phyloP scores from a whole-genome alignment of 805 yeast species.

The Kodamaea kakaduensis region DNA sequence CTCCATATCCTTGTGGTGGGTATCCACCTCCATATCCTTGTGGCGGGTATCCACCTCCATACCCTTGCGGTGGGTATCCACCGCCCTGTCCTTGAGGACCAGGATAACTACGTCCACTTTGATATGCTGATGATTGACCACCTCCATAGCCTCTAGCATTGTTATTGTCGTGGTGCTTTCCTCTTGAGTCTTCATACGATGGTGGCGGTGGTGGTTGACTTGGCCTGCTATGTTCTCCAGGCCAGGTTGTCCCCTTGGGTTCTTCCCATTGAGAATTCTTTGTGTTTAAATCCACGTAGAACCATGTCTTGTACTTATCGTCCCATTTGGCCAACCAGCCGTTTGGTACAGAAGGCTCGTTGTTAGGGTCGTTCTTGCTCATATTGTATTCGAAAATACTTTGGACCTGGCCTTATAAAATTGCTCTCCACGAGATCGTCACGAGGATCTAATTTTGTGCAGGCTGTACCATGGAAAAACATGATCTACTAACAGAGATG shows the following conservation, averaged over 20 bases:
- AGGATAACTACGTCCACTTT: no score
- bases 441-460: no score
- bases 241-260: slow-evolving; percentile 56
- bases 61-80: slow-evolving; percentile 22
- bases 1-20: slow-evolving; percentile 10
- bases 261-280: slow-evolving; percentile 89
- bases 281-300: slow-evolving; percentile 69
- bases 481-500: no score
- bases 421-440: not conserved
- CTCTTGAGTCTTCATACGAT: slow-evolving; percentile 16
- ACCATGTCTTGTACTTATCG: slow-evolving; percentile 67
- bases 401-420: not conserved
- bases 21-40: slow-evolving; percentile 20
- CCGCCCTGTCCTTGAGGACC: slow-evolving; percentile 20
- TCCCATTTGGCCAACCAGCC: slow-evolving; percentile 78
- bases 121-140: slow-evolving; percentile 7
- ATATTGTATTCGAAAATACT: no score
- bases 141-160: slow-evolving; percentile 20
- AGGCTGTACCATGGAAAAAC: no score
- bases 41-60: slow-evolving; percentile 21
- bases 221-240: slow-evolving; percentile 5
- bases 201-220: slow-evolving; percentile 43
- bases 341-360: slow-evolving; percentile 52
- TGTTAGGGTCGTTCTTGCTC: slow-evolving; percentile 18
- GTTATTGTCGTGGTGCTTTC: slow-evolving; percentile 12